Percentiles rank a stretch among this genome's conserved stretches.
These are phyloP conservation scores for Candida verbasci DNA, from an alignment of 805 yeast genomes.

Conservation along the genomic window DNA sequence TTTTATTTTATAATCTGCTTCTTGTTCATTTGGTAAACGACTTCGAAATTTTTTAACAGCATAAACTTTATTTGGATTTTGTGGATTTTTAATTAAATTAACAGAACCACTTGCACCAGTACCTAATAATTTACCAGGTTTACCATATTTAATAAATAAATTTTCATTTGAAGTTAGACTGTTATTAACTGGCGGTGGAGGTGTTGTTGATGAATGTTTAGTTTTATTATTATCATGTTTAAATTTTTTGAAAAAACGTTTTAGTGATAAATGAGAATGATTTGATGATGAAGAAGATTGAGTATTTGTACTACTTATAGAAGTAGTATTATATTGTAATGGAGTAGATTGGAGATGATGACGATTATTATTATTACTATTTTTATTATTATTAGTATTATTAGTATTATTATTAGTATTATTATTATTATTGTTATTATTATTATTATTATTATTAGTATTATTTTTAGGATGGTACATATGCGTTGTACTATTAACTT, in stretches of 20 bases:
- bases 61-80: constrained; percentile 49
- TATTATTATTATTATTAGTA: too few relatives aligned
- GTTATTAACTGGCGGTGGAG: neutral
- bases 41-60: constrained; percentile 87
- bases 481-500: too few relatives aligned
- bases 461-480: too few relatives aligned
- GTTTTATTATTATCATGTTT: constrained; percentile 14
- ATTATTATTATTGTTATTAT: neutral
- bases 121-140: constrained; percentile 68
- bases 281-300: neutral
- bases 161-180: constrained; percentile 13
- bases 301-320: neutral
- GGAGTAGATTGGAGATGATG: neutral
- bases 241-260: constrained; percentile 50
- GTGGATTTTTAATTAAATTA: constrained; percentile 61
- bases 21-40: constrained; percentile 56
- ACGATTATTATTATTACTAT: too few relatives aligned
- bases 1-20: constrained; percentile 67
- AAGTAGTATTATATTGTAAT: neutral
- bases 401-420: too few relatives aligned
- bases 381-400: too few relatives aligned
- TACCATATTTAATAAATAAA: constrained; percentile 57
- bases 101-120: constrained; percentile 96
- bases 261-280: constrained; percentile 20
- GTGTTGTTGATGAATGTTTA: constrained; percentile 9